Base-by-base conservation (phyloP, 176 grass and related monocot species). In the Musa beccarii region DNA sequence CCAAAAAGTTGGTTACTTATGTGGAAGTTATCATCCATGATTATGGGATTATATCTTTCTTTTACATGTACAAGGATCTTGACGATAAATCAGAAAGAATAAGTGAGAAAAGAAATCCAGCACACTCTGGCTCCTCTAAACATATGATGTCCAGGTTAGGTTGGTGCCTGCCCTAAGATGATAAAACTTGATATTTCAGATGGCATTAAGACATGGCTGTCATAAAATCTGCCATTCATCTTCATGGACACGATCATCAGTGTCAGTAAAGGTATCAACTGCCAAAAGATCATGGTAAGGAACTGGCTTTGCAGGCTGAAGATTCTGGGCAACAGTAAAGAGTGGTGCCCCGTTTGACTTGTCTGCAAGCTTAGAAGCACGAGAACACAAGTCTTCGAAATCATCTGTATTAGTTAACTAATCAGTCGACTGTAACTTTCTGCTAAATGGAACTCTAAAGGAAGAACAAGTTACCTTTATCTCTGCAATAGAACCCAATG, bases 221-320 rank as follows among this genome's bases (percentile, higher is more conserved):
- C 84, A 96, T 61, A 96, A 87, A 75, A 96, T 83, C 79, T 96
- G 89, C 93, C 93, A 96, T 59, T 96, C 92, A 19, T 89, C 92
- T 56, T 90, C 89, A 29, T 78, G 89, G 66, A 83, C 52, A 79
- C 83, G 83, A 1, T 56, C 84, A 0, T 80, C 87, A 74, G 54
- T 82, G 72, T 89, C 86, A 10, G 80, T 74, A 61, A 71, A 85
- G 16, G 14, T 23, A 70, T 15, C 68, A 70, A 50, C 7, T 10
- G 8, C 53, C 13, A 68, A 56, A 57, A 24, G 11, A 1, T 89
- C 79, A 10, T 80, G 72, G n/a, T 78, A 68, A 19, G 82, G 81
- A 65, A 82, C 71, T 51, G 85, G 76, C 68, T 82, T 92, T 2
- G 14, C 76, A 10, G 79, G 81, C 52, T 72, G 73, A 25, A 82